Percentiles rank a stretch among this genome's conserved stretches.
These are phyloP conservation scores for Ustilago sp. DNA, from an alignment of 1,284 basidiomycete species.

Conservation along the genomic window DNA sequence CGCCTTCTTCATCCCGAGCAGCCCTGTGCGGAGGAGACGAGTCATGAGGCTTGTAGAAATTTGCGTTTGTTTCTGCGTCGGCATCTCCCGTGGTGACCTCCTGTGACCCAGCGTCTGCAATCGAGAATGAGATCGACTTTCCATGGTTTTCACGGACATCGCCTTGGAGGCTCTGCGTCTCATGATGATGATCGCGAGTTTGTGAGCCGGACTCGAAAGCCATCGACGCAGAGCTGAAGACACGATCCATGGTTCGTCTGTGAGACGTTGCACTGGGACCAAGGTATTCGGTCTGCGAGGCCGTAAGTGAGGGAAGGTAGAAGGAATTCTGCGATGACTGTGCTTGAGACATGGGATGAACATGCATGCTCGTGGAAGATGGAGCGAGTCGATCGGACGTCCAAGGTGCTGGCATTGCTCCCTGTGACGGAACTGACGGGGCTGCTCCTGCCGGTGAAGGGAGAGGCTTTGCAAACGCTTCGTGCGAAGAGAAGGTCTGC, in stretches of 20 bases:
- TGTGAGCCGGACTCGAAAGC: constrained; percentile 26
- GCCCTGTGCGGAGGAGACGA: constrained; percentile 34
- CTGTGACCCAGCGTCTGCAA: background rate
- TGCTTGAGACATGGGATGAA: constrained; percentile 18
- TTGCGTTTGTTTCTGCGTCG: constrained; percentile 9
- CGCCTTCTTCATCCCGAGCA: constrained; percentile 47
- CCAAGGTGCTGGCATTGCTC: constrained; percentile 15
- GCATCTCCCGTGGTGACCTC: background rate
- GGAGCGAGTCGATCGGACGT: constrained; percentile 15
- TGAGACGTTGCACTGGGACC: constrained; percentile 35
- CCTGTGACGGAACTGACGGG: constrained; percentile 29
- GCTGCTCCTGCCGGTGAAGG: background rate
- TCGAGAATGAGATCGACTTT: background rate
- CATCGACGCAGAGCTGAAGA: constrained; percentile 20
- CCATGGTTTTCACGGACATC: constrained; percentile 14
- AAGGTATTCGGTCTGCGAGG: constrained; percentile 32
- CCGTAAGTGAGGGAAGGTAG: constrained; percentile 36
- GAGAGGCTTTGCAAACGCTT: background rate
- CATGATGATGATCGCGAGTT: background rate
- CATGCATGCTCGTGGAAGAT: constrained; percentile 3
- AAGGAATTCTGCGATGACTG: constrained; percentile 32
- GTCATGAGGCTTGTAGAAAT: constrained; percentile 52
- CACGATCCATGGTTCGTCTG: constrained; percentile 27
- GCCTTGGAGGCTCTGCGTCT: constrained; percentile 4
- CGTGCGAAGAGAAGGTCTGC: constrained; percentile 5